Conservation (phyloP, 108 stramenopile genomes). For the Parietichytrium sp. region DNA sequence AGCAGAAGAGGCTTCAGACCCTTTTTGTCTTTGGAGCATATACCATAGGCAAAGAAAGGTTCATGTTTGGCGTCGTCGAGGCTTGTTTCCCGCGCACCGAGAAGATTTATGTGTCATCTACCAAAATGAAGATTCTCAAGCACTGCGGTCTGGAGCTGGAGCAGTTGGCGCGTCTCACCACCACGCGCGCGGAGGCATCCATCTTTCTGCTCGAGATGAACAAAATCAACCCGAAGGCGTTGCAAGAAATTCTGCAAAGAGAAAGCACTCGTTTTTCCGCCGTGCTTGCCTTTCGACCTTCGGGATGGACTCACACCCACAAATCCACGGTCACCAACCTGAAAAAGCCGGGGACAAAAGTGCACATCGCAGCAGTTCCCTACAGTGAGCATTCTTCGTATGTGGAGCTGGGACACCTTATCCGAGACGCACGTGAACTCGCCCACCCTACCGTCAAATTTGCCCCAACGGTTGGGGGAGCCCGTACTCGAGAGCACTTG, state of each 20-base stretch:
- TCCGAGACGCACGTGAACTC: not conserved
- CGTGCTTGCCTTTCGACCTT: not conserved
- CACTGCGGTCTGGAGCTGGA: not conserved
- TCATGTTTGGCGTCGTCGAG: not conserved
- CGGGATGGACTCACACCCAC: not conserved
- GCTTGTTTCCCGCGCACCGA: not conserved
- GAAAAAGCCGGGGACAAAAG: no score
- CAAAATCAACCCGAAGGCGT: not conserved
- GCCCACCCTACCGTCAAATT: not conserved
- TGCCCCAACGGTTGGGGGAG: constrained; percentile 3
- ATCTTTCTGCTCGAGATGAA: not conserved
- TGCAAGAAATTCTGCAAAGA: not conserved
- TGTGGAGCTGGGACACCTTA: constrained; percentile 2
- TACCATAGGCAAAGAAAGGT: constrained; percentile 17
- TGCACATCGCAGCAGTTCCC: not conserved
- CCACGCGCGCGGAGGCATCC: not conserved
- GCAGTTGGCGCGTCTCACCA: not conserved
- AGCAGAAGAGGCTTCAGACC: not conserved
- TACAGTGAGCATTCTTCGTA: constrained; percentile 3
- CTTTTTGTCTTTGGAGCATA: constrained; percentile 13
- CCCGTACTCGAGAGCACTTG: no score
- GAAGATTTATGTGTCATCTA: not conserved
- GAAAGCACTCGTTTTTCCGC: not conserved
- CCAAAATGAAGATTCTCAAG: constrained; percentile 9
- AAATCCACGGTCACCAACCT: not conserved